Percentiles rank a stretch among this genome's conserved stretches.
Evolutionary conservation across 257 asterid genomes (phyloP).

Genomic region (Solanum okadae): DNA sequence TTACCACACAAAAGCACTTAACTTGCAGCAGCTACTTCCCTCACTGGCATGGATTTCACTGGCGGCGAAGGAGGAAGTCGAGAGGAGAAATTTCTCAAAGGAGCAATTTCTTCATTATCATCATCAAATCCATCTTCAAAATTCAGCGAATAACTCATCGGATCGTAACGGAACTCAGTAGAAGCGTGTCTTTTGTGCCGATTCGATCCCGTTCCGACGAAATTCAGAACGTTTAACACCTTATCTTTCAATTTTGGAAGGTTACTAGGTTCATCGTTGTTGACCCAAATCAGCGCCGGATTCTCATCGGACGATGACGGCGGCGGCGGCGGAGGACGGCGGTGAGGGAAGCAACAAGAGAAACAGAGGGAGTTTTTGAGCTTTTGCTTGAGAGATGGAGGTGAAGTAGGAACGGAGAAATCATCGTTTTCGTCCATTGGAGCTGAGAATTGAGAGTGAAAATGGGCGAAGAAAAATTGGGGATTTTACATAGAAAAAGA

Average conservation of each 20-base stretch:
- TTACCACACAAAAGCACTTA: not conserved
- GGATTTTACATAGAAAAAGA: not conserved
- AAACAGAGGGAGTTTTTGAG: conserved; percentile 35
- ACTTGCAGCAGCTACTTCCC: not conserved
- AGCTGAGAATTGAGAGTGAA: not conserved
- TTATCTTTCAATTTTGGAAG: conserved; percentile 37
- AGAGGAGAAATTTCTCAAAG: conserved; percentile 43
- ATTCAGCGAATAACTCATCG: conserved; percentile 64
- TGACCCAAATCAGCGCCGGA: conserved; percentile 40
- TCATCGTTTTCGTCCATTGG: conserved; percentile 26
- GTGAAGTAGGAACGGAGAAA: not conserved
- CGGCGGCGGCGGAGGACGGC: conserved; percentile 25
- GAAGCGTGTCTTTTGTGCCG: conserved; percentile 35
- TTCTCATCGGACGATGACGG: conserved; percentile 25
- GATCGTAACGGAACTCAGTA: conserved; percentile 62
- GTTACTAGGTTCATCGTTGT: conserved; percentile 2
- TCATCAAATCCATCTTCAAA: conserved; percentile 52
- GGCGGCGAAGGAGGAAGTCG: conserved; percentile 47
- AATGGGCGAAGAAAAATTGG: not conserved
- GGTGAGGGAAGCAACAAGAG: conserved; percentile 46
- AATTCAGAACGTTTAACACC: conserved; percentile 32
- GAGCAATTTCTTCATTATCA: conserved; percentile 18
- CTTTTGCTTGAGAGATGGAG: conserved; percentile 32
- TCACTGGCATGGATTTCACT: not conserved
- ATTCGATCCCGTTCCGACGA: not conserved